Conservation (phyloP, 371 early-diverging fungal species). For the Mortierella sp. region DNA sequence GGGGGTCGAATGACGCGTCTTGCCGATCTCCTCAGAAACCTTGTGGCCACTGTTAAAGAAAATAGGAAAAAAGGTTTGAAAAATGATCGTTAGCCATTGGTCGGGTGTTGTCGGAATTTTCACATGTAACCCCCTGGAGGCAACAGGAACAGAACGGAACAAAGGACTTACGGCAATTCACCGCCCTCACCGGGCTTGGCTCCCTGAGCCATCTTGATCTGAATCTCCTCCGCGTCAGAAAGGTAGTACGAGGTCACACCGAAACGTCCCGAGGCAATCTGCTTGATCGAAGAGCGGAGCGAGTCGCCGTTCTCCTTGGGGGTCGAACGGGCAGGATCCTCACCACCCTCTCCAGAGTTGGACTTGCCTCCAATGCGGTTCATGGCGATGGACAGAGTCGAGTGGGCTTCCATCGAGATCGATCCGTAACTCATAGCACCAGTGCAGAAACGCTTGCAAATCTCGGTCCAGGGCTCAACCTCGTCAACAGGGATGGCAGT, state of each 20-base stretch:
- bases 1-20: conserved; percentile 94
- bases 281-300: conserved; percentile 96
- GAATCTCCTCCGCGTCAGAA: conserved; percentile 94
- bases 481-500: conserved; percentile 89
- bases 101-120: conserved; percentile 49
- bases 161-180: conserved; percentile 64
- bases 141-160: conserved; percentile 5
- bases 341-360: conserved; percentile 99
- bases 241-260: conserved; percentile 96
- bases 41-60: conserved; percentile 77
- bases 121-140: conserved; percentile 16
- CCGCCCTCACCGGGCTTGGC: conserved; percentile 99
- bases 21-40: conserved; percentile 91
- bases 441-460: conserved; percentile 96
- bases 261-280: conserved; percentile 97
- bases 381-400: conserved; percentile 94
- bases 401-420: conserved; percentile 95
- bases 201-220: conserved; percentile 99
- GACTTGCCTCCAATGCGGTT: conserved; percentile 95
- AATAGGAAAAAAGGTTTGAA: conserved; percentile 2
- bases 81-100: conserved; percentile 56
- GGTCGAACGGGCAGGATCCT: conserved; percentile 88
- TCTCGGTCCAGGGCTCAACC: conserved; percentile 96
- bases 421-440: conserved; percentile 99
- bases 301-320: conserved; percentile 78